A percentile compares a stretch with the other conserved stretches of the same genome.
phyloP scores from a whole-genome alignment of 2,329 filamentous ascomycete genomes.

The Elsinoe fawcettii region DNA sequence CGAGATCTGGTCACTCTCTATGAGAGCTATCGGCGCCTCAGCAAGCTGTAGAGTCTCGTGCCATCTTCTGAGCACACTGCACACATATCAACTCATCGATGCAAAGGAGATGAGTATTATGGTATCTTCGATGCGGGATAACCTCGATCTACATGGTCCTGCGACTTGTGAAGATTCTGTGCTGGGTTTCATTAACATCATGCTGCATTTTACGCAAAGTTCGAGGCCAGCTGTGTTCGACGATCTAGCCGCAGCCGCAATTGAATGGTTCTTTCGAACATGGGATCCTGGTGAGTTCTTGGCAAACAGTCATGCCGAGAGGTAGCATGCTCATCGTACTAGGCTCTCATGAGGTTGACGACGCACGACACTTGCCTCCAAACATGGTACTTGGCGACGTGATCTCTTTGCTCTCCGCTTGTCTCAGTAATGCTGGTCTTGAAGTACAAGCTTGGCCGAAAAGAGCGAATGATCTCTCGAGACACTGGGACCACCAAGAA shows the following conservation, averaged over 20 bases:
- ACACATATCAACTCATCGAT: constrained; percentile 58
- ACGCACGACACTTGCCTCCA: not conserved
- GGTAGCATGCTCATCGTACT: not conserved
- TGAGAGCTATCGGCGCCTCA: constrained; percentile 61
- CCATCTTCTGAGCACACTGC: constrained; percentile 60
- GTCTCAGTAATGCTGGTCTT: constrained; percentile 48
- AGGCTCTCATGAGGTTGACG: not conserved
- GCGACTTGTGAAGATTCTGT: constrained; percentile 71
- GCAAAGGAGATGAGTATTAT: constrained; percentile 61
- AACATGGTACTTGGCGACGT: constrained; percentile 41
- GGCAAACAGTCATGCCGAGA: not conserved
- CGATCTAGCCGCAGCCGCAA: constrained; percentile 60
- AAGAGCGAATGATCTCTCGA: not conserved
- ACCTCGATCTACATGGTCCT: constrained; percentile 75
- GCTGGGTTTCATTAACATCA: constrained; percentile 60
- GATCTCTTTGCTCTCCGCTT: constrained; percentile 59
- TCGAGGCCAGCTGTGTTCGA: constrained; percentile 62
- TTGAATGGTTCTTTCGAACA: constrained; percentile 71
- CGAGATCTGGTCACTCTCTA: constrained; percentile 66
- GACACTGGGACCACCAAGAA: not conserved
- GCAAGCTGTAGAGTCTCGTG: constrained; percentile 70
- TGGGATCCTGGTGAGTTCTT: constrained; percentile 67
- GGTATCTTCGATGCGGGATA: constrained; percentile 63
- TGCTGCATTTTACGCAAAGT: constrained; percentile 59
- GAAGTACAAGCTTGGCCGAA: not conserved